phyloP scores from a whole-genome alignment of 2,329 filamentous ascomycete species.

The Hypoxylon sp. region DNA sequence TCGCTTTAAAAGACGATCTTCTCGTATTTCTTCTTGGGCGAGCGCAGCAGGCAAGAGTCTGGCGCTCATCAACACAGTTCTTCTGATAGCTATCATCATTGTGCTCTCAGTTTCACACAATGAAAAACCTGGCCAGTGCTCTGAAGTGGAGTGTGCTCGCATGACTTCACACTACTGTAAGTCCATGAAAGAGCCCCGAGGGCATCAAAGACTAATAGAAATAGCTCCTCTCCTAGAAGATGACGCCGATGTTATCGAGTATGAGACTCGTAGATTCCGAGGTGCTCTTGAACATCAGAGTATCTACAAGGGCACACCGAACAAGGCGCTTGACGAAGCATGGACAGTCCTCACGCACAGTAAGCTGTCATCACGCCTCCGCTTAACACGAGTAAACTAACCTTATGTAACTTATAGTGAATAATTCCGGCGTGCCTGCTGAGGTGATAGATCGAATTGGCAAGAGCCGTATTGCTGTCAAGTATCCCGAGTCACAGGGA shows the following conservation, averaged over 20 bases:
- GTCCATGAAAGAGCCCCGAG: neutral
- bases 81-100: constrained; percentile 9
- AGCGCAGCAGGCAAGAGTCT: constrained; percentile 3
- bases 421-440: constrained; percentile 18
- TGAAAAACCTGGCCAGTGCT: constrained; percentile 7
- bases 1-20: constrained; percentile 18
- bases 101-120: constrained; percentile 16
- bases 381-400: neutral
- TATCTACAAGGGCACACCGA: constrained; percentile 24
- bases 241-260: constrained; percentile 17
- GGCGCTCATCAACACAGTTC: constrained; percentile 6
- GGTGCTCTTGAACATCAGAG: constrained; percentile 23
- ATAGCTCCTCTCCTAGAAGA: constrained; percentile 20
- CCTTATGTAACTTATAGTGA: constrained; percentile 7
- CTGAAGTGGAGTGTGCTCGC: constrained; percentile 18
- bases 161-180: constrained; percentile 30
- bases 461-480: constrained; percentile 22
- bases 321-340: constrained; percentile 27
- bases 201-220: neutral
- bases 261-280: constrained; percentile 25
- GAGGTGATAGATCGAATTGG: constrained; percentile 26
- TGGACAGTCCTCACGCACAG: constrained; percentile 23
- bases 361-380: neutral
- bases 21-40: constrained; percentile 14
- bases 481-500: constrained; percentile 25